Conservation (phyloP, 2,329 filamentous ascomycete genomes). For the Xylariaceae sp. region DNA sequence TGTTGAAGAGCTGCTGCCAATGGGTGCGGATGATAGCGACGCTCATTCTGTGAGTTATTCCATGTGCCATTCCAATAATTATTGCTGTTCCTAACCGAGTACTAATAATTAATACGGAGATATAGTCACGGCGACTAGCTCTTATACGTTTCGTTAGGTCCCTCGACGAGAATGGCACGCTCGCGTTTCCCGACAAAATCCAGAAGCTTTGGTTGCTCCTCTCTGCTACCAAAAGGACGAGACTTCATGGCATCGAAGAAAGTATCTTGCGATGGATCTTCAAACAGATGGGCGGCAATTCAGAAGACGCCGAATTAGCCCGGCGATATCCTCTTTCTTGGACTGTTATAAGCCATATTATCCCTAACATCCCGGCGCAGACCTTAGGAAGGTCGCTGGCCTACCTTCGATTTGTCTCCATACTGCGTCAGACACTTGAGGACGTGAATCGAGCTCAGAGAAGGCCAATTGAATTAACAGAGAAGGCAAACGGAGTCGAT, state of each 20-base stretch:
- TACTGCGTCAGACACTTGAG: constrained; percentile 67
- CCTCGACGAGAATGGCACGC: constrained; percentile 56
- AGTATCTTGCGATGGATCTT: constrained; percentile 65
- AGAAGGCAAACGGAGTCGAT: constrained; percentile 8
- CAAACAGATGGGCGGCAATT: constrained; percentile 58
- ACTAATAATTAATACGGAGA: constrained; percentile 10
- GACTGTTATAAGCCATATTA: constrained; percentile 63
- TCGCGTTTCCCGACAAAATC: constrained; percentile 50
- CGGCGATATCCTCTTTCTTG: constrained; percentile 61
- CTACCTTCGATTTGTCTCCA: constrained; percentile 67
- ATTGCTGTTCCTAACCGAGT: constrained; percentile 11
- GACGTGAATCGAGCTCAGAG: constrained; percentile 50
- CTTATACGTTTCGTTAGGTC: constrained; percentile 57
- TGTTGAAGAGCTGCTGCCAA: constrained; percentile 19
- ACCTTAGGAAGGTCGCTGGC: constrained; percentile 72
- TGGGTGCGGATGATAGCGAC: constrained; percentile 33
- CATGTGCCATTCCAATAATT: not conserved
- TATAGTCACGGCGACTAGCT: constrained; percentile 37
- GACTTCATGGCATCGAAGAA: constrained; percentile 58
- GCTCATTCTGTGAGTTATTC: constrained; percentile 15
- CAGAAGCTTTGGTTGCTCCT: constrained; percentile 53
- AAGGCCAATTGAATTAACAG: constrained; percentile 9
- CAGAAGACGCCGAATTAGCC: constrained; percentile 52
- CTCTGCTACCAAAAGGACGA: constrained; percentile 43
- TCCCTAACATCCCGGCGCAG: constrained; percentile 68